Evolutionary conservation across 2,329 filamentous ascomycete species (phyloP), one percentile per base, ranked within the genome.

Genomic region (Rhynchosporium secalis): DNA sequence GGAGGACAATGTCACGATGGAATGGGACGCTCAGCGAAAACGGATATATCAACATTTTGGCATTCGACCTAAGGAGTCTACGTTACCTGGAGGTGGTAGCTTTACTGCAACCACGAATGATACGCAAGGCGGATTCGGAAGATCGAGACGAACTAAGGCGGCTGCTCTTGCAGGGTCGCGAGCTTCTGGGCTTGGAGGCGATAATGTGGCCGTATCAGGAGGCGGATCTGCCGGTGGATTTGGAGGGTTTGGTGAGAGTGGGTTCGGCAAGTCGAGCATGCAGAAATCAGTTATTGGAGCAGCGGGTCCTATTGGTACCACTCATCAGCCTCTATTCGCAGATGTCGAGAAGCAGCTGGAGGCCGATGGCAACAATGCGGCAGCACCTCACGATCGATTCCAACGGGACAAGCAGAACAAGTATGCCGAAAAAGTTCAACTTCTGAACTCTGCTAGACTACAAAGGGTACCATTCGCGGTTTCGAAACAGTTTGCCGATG

Each of bases 1-100:
- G 61, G 93, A 98, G 74, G 93, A 97, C 71, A 96, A 96, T 73
- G 87, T 98, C 56, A 91, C 92, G 36, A 88, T 96, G 80, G 92
- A 98, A 75, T 98, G 95, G 93, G 93, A 97, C 70, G 88, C 90
- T 15, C 94, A 98, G 78, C 88, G 94, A 66, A 91, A 90, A 76
- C 88, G 88, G 68, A 96, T 99, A 67, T 98, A 97, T 76, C 88
- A 96, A 72, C 95, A 99, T 76, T 98, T 99, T 75, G 95, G 95
- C 13, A 89, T 99, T 73, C 88, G 86, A 72, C 79, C 83, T 5
- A 79, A 80, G 29, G 83, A 86, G 54, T 81, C 81, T 66, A 26
- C 57, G 4, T 41, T 33, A 15, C 29, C 61, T 41, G 63, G 58
- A 26, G 62, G 66, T 31, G 63, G 63, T 8, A 68, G 74, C 52